Evolutionary conservation across 345 rosid species (phyloP), one percentile per base, ranked within the genome.

Genomic region (Salix caprea): DNA sequence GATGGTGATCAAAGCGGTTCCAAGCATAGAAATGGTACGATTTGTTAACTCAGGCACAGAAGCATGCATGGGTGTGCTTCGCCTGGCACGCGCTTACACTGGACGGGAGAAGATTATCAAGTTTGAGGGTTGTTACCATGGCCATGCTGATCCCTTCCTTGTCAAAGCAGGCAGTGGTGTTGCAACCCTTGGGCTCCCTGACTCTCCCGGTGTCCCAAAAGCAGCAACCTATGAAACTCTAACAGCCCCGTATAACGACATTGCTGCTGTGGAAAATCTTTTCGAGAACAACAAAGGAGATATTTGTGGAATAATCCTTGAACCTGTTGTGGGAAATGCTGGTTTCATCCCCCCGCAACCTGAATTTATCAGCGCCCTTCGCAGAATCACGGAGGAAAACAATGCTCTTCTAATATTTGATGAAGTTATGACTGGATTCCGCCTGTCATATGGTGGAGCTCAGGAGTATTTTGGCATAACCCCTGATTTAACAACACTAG

Each of bases 131-230:
- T 93, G 99, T 85, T 93, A 92, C 74, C 99, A 96, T 66, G 99
- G 98, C 66, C 99, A 92, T 77, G 99, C 99, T 6, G 96, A 92
- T 83, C 93, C 98, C 14, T 96, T 85, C 72, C 96, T 96, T 70
- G 97, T 96, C 70, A 92, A 93, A 84, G 98, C 99, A 11, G 99
- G 99, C 30, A 95, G 98, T 73, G 99, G 99, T 72, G 98, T 91
- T 74, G 99, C 97, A 60, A 93, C 99, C 61, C 82, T 93, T 7
- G 98, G 95, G 23, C 86, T 93, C 67, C 99, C 98, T 0, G 99
- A 96, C 77, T 96, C 98, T 14, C 98, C 99, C 2, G 98, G 99
- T 79, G 97, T 94, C 28, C 98, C 99, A 1, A 90, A 70, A 88
- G 94, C 85, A 36, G 97, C 99, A 66, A 92, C 98, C 61, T 81